phyloP scores from a whole-genome alignment of 108 stramenopile genomes.

The Tribonema minus region DNA sequence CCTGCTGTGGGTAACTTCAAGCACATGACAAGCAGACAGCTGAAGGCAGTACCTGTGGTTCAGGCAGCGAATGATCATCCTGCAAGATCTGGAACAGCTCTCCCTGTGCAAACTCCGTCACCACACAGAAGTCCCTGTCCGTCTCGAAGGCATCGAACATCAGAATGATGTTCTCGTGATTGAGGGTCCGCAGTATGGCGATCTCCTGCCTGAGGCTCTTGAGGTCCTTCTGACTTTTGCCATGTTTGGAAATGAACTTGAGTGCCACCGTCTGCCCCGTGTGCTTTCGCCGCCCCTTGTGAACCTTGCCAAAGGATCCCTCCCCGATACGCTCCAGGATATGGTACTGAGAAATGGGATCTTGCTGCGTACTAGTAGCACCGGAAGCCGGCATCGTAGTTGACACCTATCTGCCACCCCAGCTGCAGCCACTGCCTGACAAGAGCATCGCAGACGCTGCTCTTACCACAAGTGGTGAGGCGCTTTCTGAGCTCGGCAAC shows the following conservation, averaged over 20 bases:
- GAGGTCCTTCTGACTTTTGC: constrained; percentile 59
- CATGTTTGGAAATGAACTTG: constrained; percentile 65
- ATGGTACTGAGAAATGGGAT: constrained; percentile 44
- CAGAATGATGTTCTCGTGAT: constrained; percentile 64
- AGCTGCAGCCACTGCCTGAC: no score
- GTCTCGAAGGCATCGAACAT: constrained; percentile 71
- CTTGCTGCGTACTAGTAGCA: neutral
- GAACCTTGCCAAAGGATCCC: constrained; percentile 56
- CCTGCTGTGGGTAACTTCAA: no score
- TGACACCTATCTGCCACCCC: neutral
- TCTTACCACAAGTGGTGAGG: no score
- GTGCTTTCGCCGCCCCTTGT: constrained; percentile 52
- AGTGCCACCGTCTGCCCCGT: constrained; percentile 60
- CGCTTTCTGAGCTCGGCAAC: no score
- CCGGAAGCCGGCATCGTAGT: neutral
- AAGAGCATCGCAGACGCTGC: no score
- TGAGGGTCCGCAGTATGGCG: constrained; percentile 58
- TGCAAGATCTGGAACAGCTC: constrained; percentile 66
- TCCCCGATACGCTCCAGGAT: constrained; percentile 56
- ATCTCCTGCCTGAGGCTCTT: constrained; percentile 61
- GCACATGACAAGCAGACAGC: no score
- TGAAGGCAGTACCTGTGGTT: no score
- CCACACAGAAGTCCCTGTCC: constrained; percentile 64
- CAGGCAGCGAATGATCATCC: constrained; percentile 60
- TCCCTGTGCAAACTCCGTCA: constrained; percentile 64